phyloP scores from a whole-genome alignment of 306 rosid genomes.

The Vigna trinervia region DNA sequence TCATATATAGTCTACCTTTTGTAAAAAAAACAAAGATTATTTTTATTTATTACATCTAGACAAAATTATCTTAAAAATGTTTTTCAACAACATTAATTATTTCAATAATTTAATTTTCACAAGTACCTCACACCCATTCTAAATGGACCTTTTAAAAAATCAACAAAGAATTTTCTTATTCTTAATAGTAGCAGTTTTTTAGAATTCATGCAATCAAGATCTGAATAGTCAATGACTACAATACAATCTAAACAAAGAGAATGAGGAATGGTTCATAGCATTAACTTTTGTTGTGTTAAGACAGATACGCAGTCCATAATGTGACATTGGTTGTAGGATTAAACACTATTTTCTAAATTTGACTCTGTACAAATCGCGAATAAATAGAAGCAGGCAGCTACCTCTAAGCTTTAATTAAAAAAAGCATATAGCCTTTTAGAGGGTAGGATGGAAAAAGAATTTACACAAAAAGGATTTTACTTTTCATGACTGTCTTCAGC shows the following conservation, averaged over 20 bases:
- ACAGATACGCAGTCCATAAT: slow-evolving; percentile 30
- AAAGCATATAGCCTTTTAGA: slow-evolving; percentile 44
- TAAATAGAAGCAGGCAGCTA: slow-evolving; percentile 44
- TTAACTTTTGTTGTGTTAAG: slow-evolving; percentile 26
- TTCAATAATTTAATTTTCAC: no score
- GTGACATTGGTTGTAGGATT: slow-evolving; percentile 40
- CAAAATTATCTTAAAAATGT: no score
- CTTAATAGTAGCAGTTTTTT: background rate
- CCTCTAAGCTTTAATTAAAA: slow-evolving; percentile 39
- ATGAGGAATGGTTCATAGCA: slow-evolving; percentile 12
- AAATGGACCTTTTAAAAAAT: background rate
- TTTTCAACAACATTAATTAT: no score
- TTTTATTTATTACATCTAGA: no score
- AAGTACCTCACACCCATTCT: no score
- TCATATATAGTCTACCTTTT: no score
- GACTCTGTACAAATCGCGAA: slow-evolving; percentile 61
- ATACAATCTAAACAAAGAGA: no score
- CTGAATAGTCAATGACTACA: background rate
- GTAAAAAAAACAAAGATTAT: no score
- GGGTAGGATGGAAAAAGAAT: slow-evolving; percentile 59
- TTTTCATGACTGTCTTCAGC: slow-evolving; percentile 62
- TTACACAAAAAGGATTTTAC: slow-evolving; percentile 62
- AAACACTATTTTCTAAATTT: slow-evolving; percentile 49
- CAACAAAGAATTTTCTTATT: background rate
- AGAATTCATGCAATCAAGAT: background rate